Conservation (phyloP, 1,139 yeast genomes). For the Schwanniomyces etchellsii region DNA sequence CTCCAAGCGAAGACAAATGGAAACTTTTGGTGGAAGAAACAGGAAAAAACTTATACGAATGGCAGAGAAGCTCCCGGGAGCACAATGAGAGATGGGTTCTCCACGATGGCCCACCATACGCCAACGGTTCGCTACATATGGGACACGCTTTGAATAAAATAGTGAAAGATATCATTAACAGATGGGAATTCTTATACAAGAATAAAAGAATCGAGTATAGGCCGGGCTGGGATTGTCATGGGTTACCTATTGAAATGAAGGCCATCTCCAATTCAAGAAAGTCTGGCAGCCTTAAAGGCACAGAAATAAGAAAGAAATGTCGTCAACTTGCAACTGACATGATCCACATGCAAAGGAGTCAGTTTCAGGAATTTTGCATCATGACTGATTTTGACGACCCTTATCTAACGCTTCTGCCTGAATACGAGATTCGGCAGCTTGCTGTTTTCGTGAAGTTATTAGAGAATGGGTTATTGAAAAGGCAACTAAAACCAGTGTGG, state of each 20-base stretch:
- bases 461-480: slow-evolving; percentile 60
- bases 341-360: slow-evolving; percentile 55
- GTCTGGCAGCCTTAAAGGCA: slow-evolving; percentile 25
- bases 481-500: slow-evolving; percentile 92
- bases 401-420: slow-evolving; percentile 66
- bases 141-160: slow-evolving; percentile 94
- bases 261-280: slow-evolving; percentile 44
- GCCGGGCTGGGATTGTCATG: slow-evolving; percentile 99
- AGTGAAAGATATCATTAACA: slow-evolving; percentile 74
- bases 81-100: slow-evolving; percentile 48
- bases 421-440: slow-evolving; percentile 72
- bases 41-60: slow-evolving; percentile 26
- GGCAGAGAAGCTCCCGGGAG: slow-evolving; percentile 22
- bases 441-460: slow-evolving; percentile 63
- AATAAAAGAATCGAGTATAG: slow-evolving; percentile 62
- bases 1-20: slow-evolving; percentile 27
- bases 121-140: slow-evolving; percentile 87
- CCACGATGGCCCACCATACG: slow-evolving; percentile 99
- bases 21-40: slow-evolving; percentile 20
- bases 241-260: slow-evolving; percentile 89
- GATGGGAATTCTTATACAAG: slow-evolving; percentile 56
- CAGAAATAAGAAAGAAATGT: slow-evolving; percentile 61
- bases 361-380: slow-evolving; percentile 67
- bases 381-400: slow-evolving; percentile 76
- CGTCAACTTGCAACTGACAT: slow-evolving; percentile 61